Evolutionary conservation across 2,329 filamentous ascomycete genomes (phyloP).

Genomic region (Cryphonectria carpinicola): DNA sequence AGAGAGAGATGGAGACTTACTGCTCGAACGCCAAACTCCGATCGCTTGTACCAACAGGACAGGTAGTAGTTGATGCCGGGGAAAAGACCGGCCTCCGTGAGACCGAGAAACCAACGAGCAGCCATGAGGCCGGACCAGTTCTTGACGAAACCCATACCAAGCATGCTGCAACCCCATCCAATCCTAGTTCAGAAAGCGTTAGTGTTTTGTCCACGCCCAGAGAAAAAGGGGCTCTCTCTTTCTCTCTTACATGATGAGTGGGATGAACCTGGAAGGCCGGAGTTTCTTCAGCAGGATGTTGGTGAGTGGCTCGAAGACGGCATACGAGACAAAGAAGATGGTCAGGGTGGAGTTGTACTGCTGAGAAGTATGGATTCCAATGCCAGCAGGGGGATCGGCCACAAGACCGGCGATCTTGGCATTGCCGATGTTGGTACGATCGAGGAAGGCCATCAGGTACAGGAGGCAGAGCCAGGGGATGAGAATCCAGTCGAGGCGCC

Average conservation of each 20-base stretch:
- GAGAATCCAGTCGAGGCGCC: constrained; percentile 39
- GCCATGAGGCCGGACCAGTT: constrained; percentile 69
- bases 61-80: constrained; percentile 72
- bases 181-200: constrained; percentile 45
- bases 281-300: constrained; percentile 80
- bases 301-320: constrained; percentile 76
- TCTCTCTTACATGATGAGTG: constrained; percentile 72
- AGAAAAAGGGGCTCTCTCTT: no score
- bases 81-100: constrained; percentile 76
- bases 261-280: constrained; percentile 78
- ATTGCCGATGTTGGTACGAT: constrained; percentile 77
- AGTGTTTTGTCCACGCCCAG: background rate
- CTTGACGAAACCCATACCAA: constrained; percentile 68
- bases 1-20: constrained; percentile 23
- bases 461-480: constrained; percentile 57
- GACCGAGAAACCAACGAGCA: constrained; percentile 71
- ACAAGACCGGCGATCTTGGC: constrained; percentile 63
- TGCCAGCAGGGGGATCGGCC: constrained; percentile 42
- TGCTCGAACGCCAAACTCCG: constrained; percentile 72
- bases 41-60: constrained; percentile 77
- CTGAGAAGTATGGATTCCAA: constrained; percentile 59
- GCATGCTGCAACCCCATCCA: constrained; percentile 70
- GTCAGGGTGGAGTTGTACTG: constrained; percentile 78
- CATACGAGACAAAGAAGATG: constrained; percentile 87
- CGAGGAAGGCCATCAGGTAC: constrained; percentile 75